Percentiles rank a stretch among this genome's conserved stretches.
phyloP scores from a whole-genome alignment of 805 yeast species.

The Pachysolen tannophilus region DNA sequence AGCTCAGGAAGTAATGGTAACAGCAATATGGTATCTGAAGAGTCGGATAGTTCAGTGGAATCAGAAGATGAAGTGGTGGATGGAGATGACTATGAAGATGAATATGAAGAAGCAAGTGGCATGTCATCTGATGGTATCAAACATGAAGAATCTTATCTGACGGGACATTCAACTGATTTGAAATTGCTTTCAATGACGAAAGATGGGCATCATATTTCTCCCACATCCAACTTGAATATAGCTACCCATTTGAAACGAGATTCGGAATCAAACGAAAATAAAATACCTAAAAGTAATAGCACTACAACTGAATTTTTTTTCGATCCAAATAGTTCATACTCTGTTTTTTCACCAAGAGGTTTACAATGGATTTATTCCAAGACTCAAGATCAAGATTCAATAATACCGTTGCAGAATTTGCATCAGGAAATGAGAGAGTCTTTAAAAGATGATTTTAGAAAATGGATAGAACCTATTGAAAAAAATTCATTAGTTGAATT shows the following conservation, averaged over 20 bases:
- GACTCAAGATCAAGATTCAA: constrained; percentile 11
- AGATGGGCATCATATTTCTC: constrained; percentile 1
- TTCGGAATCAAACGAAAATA: constrained; percentile 14
- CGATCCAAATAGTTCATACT: constrained; percentile 24
- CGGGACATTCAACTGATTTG: background rate
- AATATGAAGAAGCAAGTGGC: background rate
- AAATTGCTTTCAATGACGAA: constrained; percentile 2
- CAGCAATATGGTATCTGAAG: too few relatives aligned
- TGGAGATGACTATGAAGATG: constrained; percentile 3
- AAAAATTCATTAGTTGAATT: constrained; percentile 18
- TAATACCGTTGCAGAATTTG: constrained; percentile 18
- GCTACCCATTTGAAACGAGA: constrained; percentile 14
- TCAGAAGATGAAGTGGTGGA: constrained; percentile 1
- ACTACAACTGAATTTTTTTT: too few relatives aligned
- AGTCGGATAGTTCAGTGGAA: too few relatives aligned
- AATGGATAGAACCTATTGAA: constrained; percentile 28
- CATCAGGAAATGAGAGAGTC: constrained; percentile 12
- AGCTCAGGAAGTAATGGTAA: too few relatives aligned
- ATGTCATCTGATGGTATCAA: background rate
- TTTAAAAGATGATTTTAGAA: constrained; percentile 14
- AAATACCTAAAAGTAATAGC: too few relatives aligned
- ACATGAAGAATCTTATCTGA: background rate
- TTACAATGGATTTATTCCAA: constrained; percentile 27
- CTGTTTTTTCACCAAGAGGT: constrained; percentile 33
- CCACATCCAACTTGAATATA: too few relatives aligned